phyloP scores from a whole-genome alignment of 75 land plant species.

The Isoetes taiwanensis region DNA sequence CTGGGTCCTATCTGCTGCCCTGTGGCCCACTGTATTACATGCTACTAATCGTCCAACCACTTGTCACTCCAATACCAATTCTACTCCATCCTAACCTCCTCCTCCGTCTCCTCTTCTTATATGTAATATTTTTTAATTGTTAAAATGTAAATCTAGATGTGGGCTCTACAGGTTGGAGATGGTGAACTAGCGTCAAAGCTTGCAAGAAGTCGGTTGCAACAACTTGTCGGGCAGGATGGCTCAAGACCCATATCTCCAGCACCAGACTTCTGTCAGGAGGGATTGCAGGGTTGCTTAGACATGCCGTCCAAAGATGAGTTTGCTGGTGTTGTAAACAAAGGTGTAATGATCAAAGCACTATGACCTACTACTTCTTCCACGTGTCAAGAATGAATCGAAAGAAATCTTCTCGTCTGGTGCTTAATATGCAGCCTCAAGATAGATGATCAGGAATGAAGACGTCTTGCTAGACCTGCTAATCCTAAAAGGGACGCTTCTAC shows the following conservation, averaged over 20 bases:
- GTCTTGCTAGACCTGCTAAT: too few relatives aligned
- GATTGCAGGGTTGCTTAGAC: too few relatives aligned
- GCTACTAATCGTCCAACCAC: not conserved
- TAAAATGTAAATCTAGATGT: not conserved
- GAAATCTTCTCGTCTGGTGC: too few relatives aligned
- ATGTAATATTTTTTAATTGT: not conserved
- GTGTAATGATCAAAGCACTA: too few relatives aligned
- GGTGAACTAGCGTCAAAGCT: slow-evolving; percentile 25
- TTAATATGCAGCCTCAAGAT: too few relatives aligned
- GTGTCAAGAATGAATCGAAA: too few relatives aligned
- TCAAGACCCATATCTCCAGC: not conserved
- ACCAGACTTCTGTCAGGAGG: too few relatives aligned
- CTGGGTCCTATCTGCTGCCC: not conserved
- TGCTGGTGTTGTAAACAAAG: too few relatives aligned
- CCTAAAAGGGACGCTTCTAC: too few relatives aligned
- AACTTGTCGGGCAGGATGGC: slow-evolving; percentile 12
- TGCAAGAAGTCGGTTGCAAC: slow-evolving; percentile 22
- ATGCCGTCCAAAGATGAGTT: too few relatives aligned
- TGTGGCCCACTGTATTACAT: not conserved
- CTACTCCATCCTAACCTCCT: not conserved
- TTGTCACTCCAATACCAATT: not conserved
- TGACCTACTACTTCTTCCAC: too few relatives aligned
- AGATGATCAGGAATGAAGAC: too few relatives aligned
- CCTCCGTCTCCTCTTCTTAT: not conserved
- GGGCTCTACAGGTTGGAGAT: slow-evolving; percentile 18